Evolutionary conservation across 768 basidiomycete genomes (phyloP).

Genomic region (Tylopilus balloui): DNA sequence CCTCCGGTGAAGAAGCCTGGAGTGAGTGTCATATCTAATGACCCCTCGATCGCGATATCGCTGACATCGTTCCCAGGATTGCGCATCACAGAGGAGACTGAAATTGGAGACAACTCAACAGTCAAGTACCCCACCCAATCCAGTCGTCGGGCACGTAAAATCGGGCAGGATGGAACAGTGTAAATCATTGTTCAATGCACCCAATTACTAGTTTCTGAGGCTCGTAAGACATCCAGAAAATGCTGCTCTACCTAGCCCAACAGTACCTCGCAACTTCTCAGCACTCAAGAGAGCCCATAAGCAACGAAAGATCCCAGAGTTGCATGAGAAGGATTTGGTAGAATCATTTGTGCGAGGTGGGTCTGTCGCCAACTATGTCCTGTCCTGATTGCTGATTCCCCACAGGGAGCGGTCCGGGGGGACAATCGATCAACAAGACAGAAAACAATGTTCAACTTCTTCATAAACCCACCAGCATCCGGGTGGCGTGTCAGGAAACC

Average conservation of each 20-base stretch:
- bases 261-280: constrained; percentile 50
- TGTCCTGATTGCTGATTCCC: constrained; percentile 7
- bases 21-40: constrained; percentile 37
- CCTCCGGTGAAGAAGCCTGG: constrained; percentile 46
- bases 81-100: constrained; percentile 73
- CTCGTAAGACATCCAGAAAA: constrained; percentile 28
- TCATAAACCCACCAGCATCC: constrained; percentile 84
- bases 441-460: constrained; percentile 86
- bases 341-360: constrained; percentile 84
- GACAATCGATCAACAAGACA: constrained; percentile 97
- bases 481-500: constrained; percentile 85
- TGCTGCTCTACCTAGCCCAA: constrained; percentile 30
- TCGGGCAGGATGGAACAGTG: constrained; percentile 36
- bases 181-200: constrained; percentile 25
- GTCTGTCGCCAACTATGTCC: constrained; percentile 11
- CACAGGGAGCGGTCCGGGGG: constrained; percentile 85
- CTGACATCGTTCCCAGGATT: constrained; percentile 46
- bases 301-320: constrained; percentile 57
- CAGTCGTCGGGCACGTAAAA: constrained; percentile 44
- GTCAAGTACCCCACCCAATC: constrained; percentile 60
- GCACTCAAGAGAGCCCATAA: constrained; percentile 67
- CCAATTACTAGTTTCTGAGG: constrained; percentile 26
- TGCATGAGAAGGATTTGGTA: constrained; percentile 78
- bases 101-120: constrained; percentile 79
- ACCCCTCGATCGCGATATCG: not conserved